Base-by-base conservation (phyloP, 2,329 filamentous ascomycete species). In the Ascochyta viciae-villosae region DNA sequence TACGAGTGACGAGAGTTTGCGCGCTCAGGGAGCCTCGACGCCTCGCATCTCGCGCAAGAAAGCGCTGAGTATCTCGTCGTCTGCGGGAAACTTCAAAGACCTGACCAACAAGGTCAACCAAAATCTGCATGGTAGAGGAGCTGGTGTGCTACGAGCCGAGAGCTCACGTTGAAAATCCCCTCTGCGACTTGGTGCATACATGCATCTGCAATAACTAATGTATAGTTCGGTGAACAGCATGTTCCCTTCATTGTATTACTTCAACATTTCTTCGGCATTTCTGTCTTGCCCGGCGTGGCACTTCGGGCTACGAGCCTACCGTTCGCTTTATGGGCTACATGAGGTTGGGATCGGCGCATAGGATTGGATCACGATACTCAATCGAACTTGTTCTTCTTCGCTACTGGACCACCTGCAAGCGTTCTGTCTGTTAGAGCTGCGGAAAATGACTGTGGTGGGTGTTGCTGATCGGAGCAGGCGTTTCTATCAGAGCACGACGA, bases 91-190 rank as follows among this genome's bases (percentile, higher is more conserved):
- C 45, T 67, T 79, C 59, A 80, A 80, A 65, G 78, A 77, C 19
- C 64, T 81, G 35, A 73, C 77, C 31, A 78, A 79, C 57, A 76
- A 77, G 59, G 76, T 81, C 40, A 78, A 78, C 48, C 77, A 78
- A 56, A 79, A 77, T 48, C 63, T 81, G 22, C 79, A 81, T 38
- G 79, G 79, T 31, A 74, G 76, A 56, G 74, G 76, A 27, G 78
- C 76, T 12, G 79, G 78, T 48, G 77, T 81, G 47, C 67, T 81
- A 35, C 77, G 78, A 6, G 72, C 80, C 38, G 78, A 81, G 59
- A 79, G 76, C 60, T 73, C 70, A 44, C 72, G 74, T 59, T 78
- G 59, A 69, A 49, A 48, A 33, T 22, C 27, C 23, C 33, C 44
- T 51, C 47, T 50, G 52, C 37, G n/a, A 41, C 19, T 31, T 57